Evolutionary conservation across 1,139 yeast species (phyloP), one percentile per base, ranked within the genome.

Genomic region (Taiozyma sp.): DNA sequence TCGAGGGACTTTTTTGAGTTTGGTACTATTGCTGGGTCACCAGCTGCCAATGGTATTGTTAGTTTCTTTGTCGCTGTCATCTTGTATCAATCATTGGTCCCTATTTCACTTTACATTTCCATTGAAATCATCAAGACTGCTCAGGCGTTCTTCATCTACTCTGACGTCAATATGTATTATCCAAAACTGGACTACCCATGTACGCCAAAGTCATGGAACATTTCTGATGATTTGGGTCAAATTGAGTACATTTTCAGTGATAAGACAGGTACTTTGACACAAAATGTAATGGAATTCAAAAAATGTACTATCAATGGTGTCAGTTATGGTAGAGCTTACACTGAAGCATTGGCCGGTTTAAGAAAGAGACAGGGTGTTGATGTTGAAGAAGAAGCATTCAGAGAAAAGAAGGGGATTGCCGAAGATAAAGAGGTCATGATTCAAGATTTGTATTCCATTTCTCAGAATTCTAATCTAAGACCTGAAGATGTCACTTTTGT

Each of bases 161-260:
- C 95, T 5, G 99, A 93, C 70, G 79, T 81, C 44, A 77, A 85
- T 62, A 86, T 93, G 90, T 93, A 90, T 68, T 85, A 91, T 64
- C 87, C 80, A 48, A 82, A 76, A 54, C 73, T 93, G 56, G 97
- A 93, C 67, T 91, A 88, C 65, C 97, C 98, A 1, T 93, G 99
- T 69, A 83, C 93, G 6, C 98, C 99, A 9, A 91, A 93, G 66
- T 80, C 97, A 0, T 93, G 99, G 99, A 89, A 87, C 65, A 91
- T 93, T 50, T 89, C 97, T 13, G 99, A 93, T 71, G 99, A 93
- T 68, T 75, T 93, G 63, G 99, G 99, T 34, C 99, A 93, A 69
- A 87, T 93, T 61, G 98, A 93, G 68, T 93, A 91, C 65, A 83
- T 93, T 45, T 93, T 93, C 69, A 88, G 96, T 64, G 99, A 93